Conservation (phyloP, 768 basidiomycete species). For the Podaxis rugospora region DNA sequence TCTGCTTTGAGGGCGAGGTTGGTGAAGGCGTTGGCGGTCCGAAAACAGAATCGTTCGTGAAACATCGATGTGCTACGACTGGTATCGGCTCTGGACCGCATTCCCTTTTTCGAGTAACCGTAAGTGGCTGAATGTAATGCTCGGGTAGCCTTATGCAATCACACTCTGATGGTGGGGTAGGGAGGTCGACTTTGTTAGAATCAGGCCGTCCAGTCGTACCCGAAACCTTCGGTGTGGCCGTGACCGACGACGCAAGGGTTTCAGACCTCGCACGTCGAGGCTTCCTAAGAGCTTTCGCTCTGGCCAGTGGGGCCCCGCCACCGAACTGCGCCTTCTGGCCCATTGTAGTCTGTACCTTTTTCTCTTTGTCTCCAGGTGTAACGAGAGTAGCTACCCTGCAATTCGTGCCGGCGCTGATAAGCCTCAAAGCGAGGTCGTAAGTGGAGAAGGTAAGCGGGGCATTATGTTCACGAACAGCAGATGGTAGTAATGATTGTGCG, state of each 20-base stretch:
- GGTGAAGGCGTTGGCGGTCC: not conserved
- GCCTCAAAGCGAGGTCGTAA: not conserved
- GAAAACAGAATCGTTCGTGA: not conserved
- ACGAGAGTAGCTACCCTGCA: not conserved
- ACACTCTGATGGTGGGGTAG: not conserved
- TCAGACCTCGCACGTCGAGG: not conserved
- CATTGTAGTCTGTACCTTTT: not conserved
- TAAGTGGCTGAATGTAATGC: not conserved
- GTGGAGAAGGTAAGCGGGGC: constrained; percentile 4
- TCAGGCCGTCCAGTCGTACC: not conserved
- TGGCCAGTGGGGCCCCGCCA: not conserved
- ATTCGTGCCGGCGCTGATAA: not conserved
- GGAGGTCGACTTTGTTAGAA: not conserved
- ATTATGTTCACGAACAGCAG: not conserved
- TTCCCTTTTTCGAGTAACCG: not conserved
- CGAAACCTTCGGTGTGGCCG: not conserved
- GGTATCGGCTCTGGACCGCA: not conserved
- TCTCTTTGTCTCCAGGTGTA: constrained; percentile 1
- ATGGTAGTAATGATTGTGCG: not conserved
- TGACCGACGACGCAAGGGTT: not conserved
- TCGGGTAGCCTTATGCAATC: not conserved
- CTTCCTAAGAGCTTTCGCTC: constrained; percentile 5
- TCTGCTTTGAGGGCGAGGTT: not conserved
- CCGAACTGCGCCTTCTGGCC: not conserved
- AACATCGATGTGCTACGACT: not conserved